A percentile compares a stretch with the other conserved stretches of the same genome.
These are phyloP conservation scores for Musa itinerans DNA, from an alignment of 176 grass and related monocot genomes.

Conservation along the genomic window DNA sequence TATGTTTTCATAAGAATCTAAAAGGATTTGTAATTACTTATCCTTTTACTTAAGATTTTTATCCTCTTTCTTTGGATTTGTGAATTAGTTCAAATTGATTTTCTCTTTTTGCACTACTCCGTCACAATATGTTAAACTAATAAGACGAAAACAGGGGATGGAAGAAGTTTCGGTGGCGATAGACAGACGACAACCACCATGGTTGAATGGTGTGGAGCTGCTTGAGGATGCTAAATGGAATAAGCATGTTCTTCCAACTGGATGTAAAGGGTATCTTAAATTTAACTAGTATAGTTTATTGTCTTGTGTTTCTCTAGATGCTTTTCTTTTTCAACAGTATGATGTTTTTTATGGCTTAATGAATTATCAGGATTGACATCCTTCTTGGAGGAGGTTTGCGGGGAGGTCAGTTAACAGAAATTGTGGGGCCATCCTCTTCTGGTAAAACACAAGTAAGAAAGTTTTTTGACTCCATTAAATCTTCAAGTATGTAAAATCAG, in stretches of 20 bases:
- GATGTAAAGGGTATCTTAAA: slow-evolving; percentile 37
- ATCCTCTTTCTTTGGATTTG: background rate
- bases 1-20: too few relatives aligned
- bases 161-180: background rate
- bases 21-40: too few relatives aligned
- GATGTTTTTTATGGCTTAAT: background rate
- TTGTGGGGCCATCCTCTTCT: slow-evolving; percentile 75
- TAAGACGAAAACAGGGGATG: background rate
- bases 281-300: slow-evolving; percentile 11
- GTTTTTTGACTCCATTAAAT: background rate
- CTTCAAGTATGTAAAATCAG: background rate
- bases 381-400: slow-evolving; percentile 84
- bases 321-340: background rate
- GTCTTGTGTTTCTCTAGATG: background rate
- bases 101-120: background rate
- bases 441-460: slow-evolving; percentile 81
- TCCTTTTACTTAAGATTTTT: background rate
- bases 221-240: slow-evolving; percentile 28
- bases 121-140: background rate
- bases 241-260: slow-evolving; percentile 38
- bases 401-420: slow-evolving; percentile 62
- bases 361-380: slow-evolving; percentile 44
- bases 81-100: background rate
- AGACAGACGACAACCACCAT: slow-evolving; percentile 6
- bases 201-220: slow-evolving; percentile 36